A percentile compares a stretch with the other conserved stretches of the same genome.
phyloP scores from a whole-genome alignment of 495 filamentous ascomycete species.

The Copromyces sp. region DNA sequence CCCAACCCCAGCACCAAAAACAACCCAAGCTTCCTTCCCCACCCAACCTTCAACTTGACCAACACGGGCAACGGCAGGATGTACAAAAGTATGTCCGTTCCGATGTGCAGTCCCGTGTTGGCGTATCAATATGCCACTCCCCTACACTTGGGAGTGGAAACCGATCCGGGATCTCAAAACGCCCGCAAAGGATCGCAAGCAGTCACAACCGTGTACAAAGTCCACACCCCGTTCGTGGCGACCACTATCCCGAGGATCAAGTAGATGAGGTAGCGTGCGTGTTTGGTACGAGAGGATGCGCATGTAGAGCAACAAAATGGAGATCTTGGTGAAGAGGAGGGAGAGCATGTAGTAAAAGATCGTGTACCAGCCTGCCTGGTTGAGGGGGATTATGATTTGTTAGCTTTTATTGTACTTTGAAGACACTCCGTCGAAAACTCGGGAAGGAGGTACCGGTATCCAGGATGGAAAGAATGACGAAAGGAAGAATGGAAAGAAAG shows the following conservation, averaged over 20 bases:
- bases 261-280: slow-evolving; percentile 10
- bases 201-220: slow-evolving; percentile 13
- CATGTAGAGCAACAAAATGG: slow-evolving; percentile 18
- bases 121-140: slow-evolving; percentile 10
- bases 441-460: background rate
- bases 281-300: slow-evolving; percentile 17
- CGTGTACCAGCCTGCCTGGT: slow-evolving; percentile 18
- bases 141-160: slow-evolving; percentile 5
- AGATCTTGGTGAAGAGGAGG: slow-evolving; percentile 21
- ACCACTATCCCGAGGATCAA: slow-evolving; percentile 11
- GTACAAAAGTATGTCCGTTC: slow-evolving; percentile 23
- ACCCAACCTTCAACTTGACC: slow-evolving; percentile 13
- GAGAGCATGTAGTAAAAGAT: slow-evolving; percentile 19
- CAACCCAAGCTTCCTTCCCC: slow-evolving; percentile 13
- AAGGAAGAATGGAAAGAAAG: background rate
- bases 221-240: slow-evolving; percentile 12
- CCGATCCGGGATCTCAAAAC: slow-evolving; percentile 5
- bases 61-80: slow-evolving; percentile 24
- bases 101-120: slow-evolving; percentile 19
- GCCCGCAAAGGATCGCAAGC: slow-evolving; percentile 13
- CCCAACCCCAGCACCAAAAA: slow-evolving; percentile 15
- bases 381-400: background rate
- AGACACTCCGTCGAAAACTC: background rate
- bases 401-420: background rate
- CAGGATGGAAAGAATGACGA: background rate